These are phyloP conservation scores for Carex parvula DNA, from an alignment of 176 grass and related monocot genomes.

Conservation along the genomic window DNA sequence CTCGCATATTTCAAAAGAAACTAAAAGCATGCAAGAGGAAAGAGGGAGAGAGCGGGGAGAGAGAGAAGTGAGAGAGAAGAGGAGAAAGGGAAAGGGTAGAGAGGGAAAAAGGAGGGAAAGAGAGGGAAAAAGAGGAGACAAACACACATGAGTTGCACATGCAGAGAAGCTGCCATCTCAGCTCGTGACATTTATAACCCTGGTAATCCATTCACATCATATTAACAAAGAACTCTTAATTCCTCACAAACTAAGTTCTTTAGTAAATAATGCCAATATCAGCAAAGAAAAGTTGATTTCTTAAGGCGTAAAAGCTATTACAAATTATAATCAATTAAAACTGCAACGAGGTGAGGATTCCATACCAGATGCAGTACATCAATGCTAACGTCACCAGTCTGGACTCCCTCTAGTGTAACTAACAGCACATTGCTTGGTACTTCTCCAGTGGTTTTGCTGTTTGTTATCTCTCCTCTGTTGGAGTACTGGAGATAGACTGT, in stretches of 20 bases:
- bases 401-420: conserved; percentile 75
- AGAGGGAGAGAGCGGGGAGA: background rate
- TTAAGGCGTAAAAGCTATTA: background rate
- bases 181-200: conserved; percentile 56
- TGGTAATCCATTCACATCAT: conserved; percentile 73
- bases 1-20: background rate
- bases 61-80: background rate
- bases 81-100: conserved; percentile 25
- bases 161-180: conserved; percentile 73
- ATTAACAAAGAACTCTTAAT: conserved; percentile 49
- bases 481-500: conserved; percentile 98
- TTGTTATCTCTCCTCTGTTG: conserved; percentile 86
- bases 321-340: background rate
- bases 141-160: conserved; percentile 83
- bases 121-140: conserved; percentile 65
- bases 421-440: conserved; percentile 70
- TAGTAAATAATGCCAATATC: conserved; percentile 12
- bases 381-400: conserved; percentile 88
- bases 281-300: conserved; percentile 2
- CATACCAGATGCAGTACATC: conserved; percentile 92
- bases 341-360: background rate
- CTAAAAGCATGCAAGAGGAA: background rate
- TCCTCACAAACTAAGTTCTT: conserved; percentile 38
- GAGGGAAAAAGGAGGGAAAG: conserved; percentile 53
- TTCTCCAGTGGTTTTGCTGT: conserved; percentile 72